These are phyloP conservation scores for Isochrysis galbana DNA, from an alignment of 78 protist species.

Conservation along the genomic window DNA sequence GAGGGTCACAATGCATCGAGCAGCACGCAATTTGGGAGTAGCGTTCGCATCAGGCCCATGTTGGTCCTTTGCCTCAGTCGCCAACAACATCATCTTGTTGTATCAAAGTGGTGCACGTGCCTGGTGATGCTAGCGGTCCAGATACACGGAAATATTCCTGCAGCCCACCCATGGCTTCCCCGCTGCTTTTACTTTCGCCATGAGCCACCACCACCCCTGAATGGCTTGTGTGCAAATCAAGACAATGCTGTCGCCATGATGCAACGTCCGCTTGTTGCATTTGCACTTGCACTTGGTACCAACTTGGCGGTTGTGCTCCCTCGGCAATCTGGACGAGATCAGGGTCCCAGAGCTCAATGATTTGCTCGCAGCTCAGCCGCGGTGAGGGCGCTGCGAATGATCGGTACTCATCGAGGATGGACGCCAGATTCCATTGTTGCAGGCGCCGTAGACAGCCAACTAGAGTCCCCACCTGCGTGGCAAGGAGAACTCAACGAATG, in stretches of 20 bases:
- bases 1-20: too few relatives aligned
- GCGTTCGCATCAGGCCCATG: too few relatives aligned
- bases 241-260: not conserved
- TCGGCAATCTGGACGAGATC: not conserved
- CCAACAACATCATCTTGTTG: not conserved
- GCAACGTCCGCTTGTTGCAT: not conserved
- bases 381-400: constrained; percentile 26
- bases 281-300: not conserved
- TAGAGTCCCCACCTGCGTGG: not conserved
- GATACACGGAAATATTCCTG: not conserved
- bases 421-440: constrained; percentile 11
- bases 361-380: not conserved
- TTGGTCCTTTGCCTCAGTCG: not conserved
- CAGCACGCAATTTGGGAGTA: too few relatives aligned
- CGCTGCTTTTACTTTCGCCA: not conserved
- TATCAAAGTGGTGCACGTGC: not conserved
- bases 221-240: not conserved
- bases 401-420: constrained; percentile 42
- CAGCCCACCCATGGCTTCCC: not conserved
- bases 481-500: too few relatives aligned
- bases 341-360: constrained; percentile 28
- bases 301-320: not conserved
- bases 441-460: constrained; percentile 38
- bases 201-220: not conserved
- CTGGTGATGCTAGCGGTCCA: not conserved